These are phyloP conservation scores for Phytophthora sojae DNA, from an alignment of 352 stramenopile species.

Conservation along the genomic window DNA sequence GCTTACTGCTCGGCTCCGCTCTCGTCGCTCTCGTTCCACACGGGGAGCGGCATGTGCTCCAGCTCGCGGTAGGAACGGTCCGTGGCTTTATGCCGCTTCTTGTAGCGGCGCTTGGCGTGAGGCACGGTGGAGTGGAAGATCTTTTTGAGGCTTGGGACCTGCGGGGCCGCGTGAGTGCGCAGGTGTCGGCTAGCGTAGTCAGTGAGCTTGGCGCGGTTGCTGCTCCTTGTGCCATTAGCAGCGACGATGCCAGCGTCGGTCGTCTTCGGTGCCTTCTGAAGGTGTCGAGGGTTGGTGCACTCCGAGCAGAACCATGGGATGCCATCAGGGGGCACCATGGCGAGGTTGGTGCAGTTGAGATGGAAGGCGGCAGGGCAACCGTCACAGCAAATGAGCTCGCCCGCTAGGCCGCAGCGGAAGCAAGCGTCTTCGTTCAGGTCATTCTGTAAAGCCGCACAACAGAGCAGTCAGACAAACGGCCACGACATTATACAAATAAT, in stretches of 20 bases:
- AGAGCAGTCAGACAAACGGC: constrained; percentile 9
- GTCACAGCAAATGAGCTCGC: constrained; percentile 85
- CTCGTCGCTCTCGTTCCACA: constrained; percentile 52
- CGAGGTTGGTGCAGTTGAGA: constrained; percentile 78
- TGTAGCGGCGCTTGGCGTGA: constrained; percentile 53
- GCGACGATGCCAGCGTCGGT: constrained; percentile 13
- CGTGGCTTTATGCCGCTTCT: constrained; percentile 59
- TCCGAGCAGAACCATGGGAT: constrained; percentile 78
- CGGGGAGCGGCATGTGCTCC: constrained; percentile 65
- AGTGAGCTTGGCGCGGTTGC: constrained; percentile 13
- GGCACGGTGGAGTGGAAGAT: constrained; percentile 58
- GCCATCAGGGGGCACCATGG: constrained; percentile 54
- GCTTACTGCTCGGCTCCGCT: constrained; percentile 36
- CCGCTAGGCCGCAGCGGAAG: constrained; percentile 73
- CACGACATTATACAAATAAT: neutral
- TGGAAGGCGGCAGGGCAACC: constrained; percentile 82
- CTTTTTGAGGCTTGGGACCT: constrained; percentile 68
- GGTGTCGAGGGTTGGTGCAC: constrained; percentile 62
- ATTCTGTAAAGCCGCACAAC: constrained; percentile 45
- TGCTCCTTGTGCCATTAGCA: constrained; percentile 28
- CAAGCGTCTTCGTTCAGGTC: constrained; percentile 87
- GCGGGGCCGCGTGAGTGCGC: constrained; percentile 47
- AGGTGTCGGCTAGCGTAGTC: constrained; percentile 47
- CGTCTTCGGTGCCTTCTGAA: constrained; percentile 34
- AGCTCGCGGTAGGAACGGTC: constrained; percentile 70